Percentiles rank a stretch among this genome's conserved stretches.
These are phyloP conservation scores for Fallopia convolvulus DNA, from an alignment of 148 eudicot genomes.

Conservation along the genomic window DNA sequence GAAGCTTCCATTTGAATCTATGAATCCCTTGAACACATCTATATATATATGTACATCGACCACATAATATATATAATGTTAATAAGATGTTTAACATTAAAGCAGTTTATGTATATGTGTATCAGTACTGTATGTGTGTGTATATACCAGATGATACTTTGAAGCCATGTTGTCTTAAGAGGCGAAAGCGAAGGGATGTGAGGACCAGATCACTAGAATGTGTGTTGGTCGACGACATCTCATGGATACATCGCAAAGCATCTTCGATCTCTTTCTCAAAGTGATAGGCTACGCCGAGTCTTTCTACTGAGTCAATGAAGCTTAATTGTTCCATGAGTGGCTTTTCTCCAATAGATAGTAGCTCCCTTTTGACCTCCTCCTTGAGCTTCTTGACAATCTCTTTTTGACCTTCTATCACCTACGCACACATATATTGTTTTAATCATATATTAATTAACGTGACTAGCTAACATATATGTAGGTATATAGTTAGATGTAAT, in stretches of 20 bases:
- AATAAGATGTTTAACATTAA: too few relatives aligned
- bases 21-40: slow-evolving; percentile 27
- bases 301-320: background rate
- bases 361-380: background rate
- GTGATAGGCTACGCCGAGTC: background rate
- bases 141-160: slow-evolving; percentile 14
- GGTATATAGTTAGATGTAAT: too few relatives aligned
- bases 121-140: too few relatives aligned
- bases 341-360: background rate
- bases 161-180: slow-evolving; percentile 26
- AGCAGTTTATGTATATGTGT: too few relatives aligned
- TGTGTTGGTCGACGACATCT: background rate
- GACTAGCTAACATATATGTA: too few relatives aligned
- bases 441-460: too few relatives aligned
- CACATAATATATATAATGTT: too few relatives aligned
- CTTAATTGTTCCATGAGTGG: background rate
- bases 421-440: too few relatives aligned
- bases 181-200: slow-evolving; percentile 33
- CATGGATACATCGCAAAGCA: background rate
- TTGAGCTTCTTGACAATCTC: background rate
- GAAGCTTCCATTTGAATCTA: slow-evolving; percentile 9
- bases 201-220: slow-evolving; percentile 16
- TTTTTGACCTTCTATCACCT: background rate
- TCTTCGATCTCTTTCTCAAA: background rate
- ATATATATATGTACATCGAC: background rate